Conservation (phyloP, 805 yeast genomes). For the Candida germanica region DNA sequence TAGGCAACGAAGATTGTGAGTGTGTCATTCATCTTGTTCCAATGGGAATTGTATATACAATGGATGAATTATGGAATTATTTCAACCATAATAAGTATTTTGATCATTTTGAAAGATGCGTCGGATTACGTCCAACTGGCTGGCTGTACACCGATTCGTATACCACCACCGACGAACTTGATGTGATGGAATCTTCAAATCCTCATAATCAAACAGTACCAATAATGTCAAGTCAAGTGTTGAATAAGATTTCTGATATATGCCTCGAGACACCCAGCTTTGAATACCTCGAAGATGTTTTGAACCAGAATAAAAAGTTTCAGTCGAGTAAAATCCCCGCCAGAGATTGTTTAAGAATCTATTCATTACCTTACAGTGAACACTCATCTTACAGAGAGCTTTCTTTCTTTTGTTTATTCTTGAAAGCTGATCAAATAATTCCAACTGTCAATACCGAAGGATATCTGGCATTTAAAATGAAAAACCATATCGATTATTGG, state of each 20-base stretch:
- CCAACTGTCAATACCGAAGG: slow-evolving; percentile 70
- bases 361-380: slow-evolving; percentile 84
- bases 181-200: slow-evolving; percentile 6
- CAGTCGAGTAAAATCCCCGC: slow-evolving; percentile 17
- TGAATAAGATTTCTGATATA: slow-evolving; percentile 10
- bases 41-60: slow-evolving; percentile 51
- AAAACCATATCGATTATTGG: slow-evolving; percentile 31
- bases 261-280: slow-evolving; percentile 10
- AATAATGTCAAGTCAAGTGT: slow-evolving; percentile 6
- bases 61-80: slow-evolving; percentile 46
- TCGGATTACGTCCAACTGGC: slow-evolving; percentile 87
- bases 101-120: slow-evolving; percentile 51
- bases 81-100: slow-evolving; percentile 45
- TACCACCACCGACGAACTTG: slow-evolving; percentile 6
- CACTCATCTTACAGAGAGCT: slow-evolving; percentile 89
- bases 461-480: slow-evolving; percentile 26
- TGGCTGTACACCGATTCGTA: slow-evolving; percentile 58
- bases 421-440: slow-evolving; percentile 53
- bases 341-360: slow-evolving; percentile 36
- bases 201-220: slow-evolving; percentile 1
- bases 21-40: slow-evolving; percentile 65
- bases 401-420: slow-evolving; percentile 54
- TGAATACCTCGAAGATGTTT: slow-evolving; percentile 21
- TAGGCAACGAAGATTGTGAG: slow-evolving; percentile 47
- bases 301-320: slow-evolving; percentile 23